Conservation (phyloP, 495 filamentous ascomycete genomes). For the Tetracladium marchalianum region DNA sequence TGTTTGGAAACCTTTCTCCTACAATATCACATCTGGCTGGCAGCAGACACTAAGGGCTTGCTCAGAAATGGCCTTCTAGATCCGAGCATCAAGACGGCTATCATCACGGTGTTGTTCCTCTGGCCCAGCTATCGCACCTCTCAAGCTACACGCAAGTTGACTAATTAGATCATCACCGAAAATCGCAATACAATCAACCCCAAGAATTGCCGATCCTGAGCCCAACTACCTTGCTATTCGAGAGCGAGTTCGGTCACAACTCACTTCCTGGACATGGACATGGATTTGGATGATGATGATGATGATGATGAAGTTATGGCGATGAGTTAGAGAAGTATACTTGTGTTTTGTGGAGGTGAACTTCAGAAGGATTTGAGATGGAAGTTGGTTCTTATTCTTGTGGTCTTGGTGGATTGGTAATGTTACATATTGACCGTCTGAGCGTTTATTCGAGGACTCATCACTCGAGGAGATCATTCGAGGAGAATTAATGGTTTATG, state of each 20-base stretch:
- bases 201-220: background rate
- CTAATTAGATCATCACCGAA: conserved; percentile 30
- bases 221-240: background rate
- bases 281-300: background rate
- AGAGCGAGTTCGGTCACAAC: background rate
- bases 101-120: conserved; percentile 32
- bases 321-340: background rate
- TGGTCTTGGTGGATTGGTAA: conserved; percentile 22
- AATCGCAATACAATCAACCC: background rate
- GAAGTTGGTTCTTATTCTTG: conserved; percentile 17
- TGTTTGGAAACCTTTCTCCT: conserved; percentile 51
- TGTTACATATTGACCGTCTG: conserved; percentile 3
- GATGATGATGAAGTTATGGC: conserved; percentile 4
- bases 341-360: background rate
- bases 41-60: conserved; percentile 43
- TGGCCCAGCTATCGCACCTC: conserved; percentile 27
- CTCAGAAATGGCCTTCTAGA: conserved; percentile 37
- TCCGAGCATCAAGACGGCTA: conserved; percentile 22
- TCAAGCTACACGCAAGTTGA: conserved; percentile 27
- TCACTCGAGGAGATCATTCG: too few species aligned
- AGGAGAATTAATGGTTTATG: too few species aligned
- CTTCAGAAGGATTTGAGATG: conserved; percentile 15
- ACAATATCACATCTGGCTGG: conserved; percentile 55
- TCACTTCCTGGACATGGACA: background rate
- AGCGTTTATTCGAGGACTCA: too few species aligned